These are phyloP conservation scores for Populus trichocarpa DNA, from an alignment of 441 rosid species.

Conservation along the genomic window DNA sequence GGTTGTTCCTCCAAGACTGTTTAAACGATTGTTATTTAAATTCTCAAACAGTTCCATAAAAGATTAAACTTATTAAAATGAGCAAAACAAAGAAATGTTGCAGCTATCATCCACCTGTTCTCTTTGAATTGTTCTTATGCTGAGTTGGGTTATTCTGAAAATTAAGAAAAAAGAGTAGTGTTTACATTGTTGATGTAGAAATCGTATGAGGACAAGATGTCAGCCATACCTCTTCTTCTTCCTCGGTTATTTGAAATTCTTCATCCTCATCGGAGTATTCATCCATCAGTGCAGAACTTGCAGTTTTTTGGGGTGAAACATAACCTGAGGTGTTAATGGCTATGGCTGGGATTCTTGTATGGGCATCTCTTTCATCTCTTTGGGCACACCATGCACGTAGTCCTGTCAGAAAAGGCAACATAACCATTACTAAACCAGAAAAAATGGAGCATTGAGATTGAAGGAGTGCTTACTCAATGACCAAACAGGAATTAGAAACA, in stretches of 20 bases:
- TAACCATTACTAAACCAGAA: too few relatives aligned
- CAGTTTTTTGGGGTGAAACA: slow-evolving; percentile 46
- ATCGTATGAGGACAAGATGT: slow-evolving; percentile 11
- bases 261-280: slow-evolving; percentile 97
- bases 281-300: slow-evolving; percentile 74
- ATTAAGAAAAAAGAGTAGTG: slow-evolving; percentile 1
- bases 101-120: slow-evolving; percentile 46
- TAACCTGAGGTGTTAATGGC: slow-evolving; percentile 89
- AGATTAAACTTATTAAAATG: slow-evolving; percentile 3
- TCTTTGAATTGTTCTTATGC: slow-evolving; percentile 52
- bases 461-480: too few relatives aligned
- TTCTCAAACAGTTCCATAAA: slow-evolving; percentile 6
- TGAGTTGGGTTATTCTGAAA: slow-evolving; percentile 52
- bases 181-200: not conserved
- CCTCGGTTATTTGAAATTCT: slow-evolving; percentile 82
- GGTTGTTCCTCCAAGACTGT: slow-evolving; percentile 66
- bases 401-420: slow-evolving; percentile 42
- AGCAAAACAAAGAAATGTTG: not conserved
- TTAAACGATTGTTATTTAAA: slow-evolving; percentile 10
- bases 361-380: slow-evolving; percentile 91
- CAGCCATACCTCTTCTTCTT: slow-evolving; percentile 75
- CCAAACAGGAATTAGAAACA: too few relatives aligned
- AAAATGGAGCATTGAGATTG: too few relatives aligned
- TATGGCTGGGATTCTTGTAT: slow-evolving; percentile 93
- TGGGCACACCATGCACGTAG: slow-evolving; percentile 96